Evolutionary conservation across 2,329 filamentous ascomycete species (phyloP), one percentile per base, ranked within the genome.

Genomic region (Periconia sp.): DNA sequence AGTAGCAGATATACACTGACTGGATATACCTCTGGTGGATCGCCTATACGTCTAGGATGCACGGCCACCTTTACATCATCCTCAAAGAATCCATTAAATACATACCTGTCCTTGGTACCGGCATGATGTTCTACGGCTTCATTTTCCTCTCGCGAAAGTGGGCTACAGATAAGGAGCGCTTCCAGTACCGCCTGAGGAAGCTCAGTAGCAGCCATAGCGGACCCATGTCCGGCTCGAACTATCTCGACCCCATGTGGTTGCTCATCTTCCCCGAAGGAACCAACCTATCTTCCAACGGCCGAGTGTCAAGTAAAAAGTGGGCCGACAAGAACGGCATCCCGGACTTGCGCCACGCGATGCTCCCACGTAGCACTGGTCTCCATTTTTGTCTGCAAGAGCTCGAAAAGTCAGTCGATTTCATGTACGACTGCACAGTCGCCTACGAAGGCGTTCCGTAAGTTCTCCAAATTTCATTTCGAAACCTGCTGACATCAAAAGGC

Each of bases 1-100:
- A 9, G n/a, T 12, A 3, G 3, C 43, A 74, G 83, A 86, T 92
- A 50, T 92, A 92, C 69, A 92, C 89, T 8, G 89, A 95, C 72
- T 95, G 89, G 89, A 71, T 95, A 15, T 95, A 95, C 67, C 80
- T 95, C n/a, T 95, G 90, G 90, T 95, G 90, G 90, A 83, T 87
- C 16, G 87, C 84, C 34, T 95, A 95, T 63, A 87, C 87, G 23
- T 84, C 86, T 30, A 77, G 78, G 25, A 89, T 89, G 82, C 88
- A 94, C 61, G 90, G 90, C 8, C 87, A 92, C 65, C 78, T 95
- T 56, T 95, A 89, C 74, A 95, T 95, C 66, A 92, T 95, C 60
- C 79, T 95, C 46, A 95, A 95, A 65, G 88, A 95, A 64, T 91
- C 88, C 2, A 79, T 95, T 47, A 91, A 88, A 66, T 88, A 83